Conservation (phyloP, 208 protist genomes). For the Crithidia sp. region DNA sequence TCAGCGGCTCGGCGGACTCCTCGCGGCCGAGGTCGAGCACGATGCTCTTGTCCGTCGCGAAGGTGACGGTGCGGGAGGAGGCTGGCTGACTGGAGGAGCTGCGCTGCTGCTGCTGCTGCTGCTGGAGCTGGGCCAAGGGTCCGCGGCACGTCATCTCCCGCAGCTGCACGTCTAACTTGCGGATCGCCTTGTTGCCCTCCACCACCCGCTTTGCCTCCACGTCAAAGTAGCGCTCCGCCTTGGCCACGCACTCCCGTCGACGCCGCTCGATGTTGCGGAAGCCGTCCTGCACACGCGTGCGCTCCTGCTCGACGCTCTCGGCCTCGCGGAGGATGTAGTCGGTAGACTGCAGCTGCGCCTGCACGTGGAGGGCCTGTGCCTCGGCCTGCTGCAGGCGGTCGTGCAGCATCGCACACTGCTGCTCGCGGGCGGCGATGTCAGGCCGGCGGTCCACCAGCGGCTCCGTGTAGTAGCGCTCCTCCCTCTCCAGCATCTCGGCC, state of each 20-base stretch:
- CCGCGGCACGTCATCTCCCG: slow-evolving; percentile 42
- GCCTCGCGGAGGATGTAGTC: slow-evolving; percentile 48
- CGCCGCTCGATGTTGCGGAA: slow-evolving; percentile 53
- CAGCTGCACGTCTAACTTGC: slow-evolving; percentile 52
- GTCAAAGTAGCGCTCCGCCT: slow-evolving; percentile 70
- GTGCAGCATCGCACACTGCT: slow-evolving; percentile 49
- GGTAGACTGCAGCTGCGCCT: slow-evolving; percentile 38
- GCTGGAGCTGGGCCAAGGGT: slow-evolving; percentile 38
- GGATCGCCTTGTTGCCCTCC: slow-evolving; percentile 41
- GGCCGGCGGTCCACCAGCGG: slow-evolving; percentile 46
- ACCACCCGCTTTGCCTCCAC: slow-evolving; percentile 57
- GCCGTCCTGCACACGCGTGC: slow-evolving; percentile 38
- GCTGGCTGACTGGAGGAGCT: slow-evolving; percentile 18
- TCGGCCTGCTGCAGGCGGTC: slow-evolving; percentile 53
- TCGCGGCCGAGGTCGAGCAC: slow-evolving; percentile 47
- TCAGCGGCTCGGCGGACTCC: slow-evolving; percentile 22
- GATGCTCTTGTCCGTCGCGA: slow-evolving; percentile 64
- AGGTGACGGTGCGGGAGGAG: slow-evolving; percentile 51
- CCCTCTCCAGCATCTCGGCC: slow-evolving; percentile 65
- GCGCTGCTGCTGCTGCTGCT: slow-evolving; percentile 11
- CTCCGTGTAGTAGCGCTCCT: slow-evolving; percentile 81
- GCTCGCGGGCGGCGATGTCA: slow-evolving; percentile 54
- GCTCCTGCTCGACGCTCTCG: slow-evolving; percentile 46
- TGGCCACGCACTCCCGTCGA: slow-evolving; percentile 38
- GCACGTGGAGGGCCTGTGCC: slow-evolving; percentile 34